Conservation (phyloP, 2,329 filamentous ascomycete genomes). For the Alternaria sp. region DNA sequence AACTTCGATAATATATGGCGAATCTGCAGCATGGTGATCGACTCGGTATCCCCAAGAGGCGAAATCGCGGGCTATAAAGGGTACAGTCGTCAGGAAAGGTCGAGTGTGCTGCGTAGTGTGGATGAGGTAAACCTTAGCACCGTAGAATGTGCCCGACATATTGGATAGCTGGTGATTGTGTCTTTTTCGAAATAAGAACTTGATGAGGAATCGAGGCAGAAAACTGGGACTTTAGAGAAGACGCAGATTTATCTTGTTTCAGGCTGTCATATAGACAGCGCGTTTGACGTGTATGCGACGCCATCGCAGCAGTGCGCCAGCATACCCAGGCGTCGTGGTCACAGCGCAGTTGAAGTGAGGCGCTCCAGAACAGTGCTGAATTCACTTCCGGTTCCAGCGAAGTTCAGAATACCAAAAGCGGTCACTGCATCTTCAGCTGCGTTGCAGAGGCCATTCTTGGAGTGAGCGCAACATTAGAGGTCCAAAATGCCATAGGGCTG, state of each 20-base stretch:
- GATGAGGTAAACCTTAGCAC: constrained; percentile 21
- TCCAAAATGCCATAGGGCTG: not conserved
- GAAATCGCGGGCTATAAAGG: constrained; percentile 31
- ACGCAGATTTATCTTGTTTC: constrained; percentile 1
- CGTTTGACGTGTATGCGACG: not conserved
- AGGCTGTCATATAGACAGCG: not conserved
- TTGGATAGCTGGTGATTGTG: not conserved
- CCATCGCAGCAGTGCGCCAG: not conserved
- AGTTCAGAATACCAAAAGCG: not conserved
- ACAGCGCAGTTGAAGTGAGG: not conserved
- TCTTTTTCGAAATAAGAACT: not conserved
- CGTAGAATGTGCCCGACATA: constrained; percentile 3
- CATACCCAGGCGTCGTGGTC: not conserved
- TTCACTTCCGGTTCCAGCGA: not conserved
- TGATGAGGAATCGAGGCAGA: not conserved
- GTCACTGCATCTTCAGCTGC: not conserved
- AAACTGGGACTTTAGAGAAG: not conserved
- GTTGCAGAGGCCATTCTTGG: not conserved
- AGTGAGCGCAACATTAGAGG: not conserved
- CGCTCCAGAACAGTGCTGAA: constrained; percentile 3
- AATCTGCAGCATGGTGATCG: constrained; percentile 16
- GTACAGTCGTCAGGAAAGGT: constrained; percentile 23
- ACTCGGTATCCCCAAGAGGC: constrained; percentile 25
- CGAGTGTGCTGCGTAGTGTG: constrained; percentile 11
- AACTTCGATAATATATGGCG: constrained; percentile 26